Evolutionary conservation across 495 filamentous ascomycete species (phyloP), one percentile per base, ranked within the genome.

Genomic region (Podospora pseudoanserina): DNA sequence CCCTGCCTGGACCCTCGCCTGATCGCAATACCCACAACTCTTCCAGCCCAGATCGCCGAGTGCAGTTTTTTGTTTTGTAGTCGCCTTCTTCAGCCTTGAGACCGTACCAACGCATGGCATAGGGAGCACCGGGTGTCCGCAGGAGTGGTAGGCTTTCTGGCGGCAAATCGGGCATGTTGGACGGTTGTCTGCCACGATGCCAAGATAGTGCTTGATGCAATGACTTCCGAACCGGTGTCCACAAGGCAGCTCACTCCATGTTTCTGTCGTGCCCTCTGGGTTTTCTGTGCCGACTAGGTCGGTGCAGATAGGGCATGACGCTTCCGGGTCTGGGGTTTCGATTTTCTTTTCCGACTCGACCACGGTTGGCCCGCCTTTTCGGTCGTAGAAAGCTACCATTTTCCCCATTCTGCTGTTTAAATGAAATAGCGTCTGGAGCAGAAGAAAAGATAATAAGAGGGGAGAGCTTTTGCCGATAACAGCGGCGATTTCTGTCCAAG

Each of bases 191-290:
- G 73, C 77, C n/a, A 79, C 76, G 66, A 80, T 72, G 60, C 73
- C 71, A 5, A 84, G 73, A 72, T 82, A 83, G 49, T 73, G 75
- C 59, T 82, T 82, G 70, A 84, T 82, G 77, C 81, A 84, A 56
- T 77, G 68, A 58, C 76, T 76, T 56, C 81, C 81, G 67, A 84
- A 84, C 44, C 71, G 68, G 65, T 84, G 81, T 5, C 79, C 78
- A 70, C 81, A 84, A 27, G 81, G 77, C 15, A 84, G 70, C n/a
- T 69, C 59, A 54, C 78, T 78, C 81, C 81, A 83, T 15, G 70
- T 60, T 70, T 84, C 81, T 20, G 72, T 54, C 63, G 78, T 71
- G 66, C 79, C 79, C 61, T 81, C 80, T 4, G 76, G 73, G 49
- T 71, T 79, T 15, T 63, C 63, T 19, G 67, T 19, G 53, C 79